Percentiles rank a stretch among this genome's conserved stretches.
phyloP scores from a whole-genome alignment of 306 rosid species.

The Lathyrus sativus region DNA sequence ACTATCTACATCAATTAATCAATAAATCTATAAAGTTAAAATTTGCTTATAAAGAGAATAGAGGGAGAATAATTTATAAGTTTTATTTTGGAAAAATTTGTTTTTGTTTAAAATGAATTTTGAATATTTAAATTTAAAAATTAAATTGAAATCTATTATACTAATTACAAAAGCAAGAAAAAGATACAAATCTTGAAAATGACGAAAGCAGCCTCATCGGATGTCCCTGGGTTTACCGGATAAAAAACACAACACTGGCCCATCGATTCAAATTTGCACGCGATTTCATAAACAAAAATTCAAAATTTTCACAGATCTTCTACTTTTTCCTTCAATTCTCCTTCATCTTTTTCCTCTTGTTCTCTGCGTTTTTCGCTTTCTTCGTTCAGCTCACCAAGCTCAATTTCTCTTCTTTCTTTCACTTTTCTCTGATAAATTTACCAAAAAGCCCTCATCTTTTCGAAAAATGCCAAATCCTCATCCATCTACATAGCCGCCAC shows the following conservation, averaged over 20 bases:
- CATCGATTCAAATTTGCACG: constrained; percentile 45
- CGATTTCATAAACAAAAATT: constrained; percentile 27
- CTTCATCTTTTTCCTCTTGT: background rate
- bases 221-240: constrained; percentile 27
- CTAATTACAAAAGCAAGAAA: background rate
- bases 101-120: too few species aligned
- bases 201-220: constrained; percentile 29
- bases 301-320: constrained; percentile 6
- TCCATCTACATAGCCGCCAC: constrained; percentile 32
- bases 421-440: background rate
- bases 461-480: constrained; percentile 32
- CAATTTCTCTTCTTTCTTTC: constrained; percentile 3
- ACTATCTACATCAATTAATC: too few species aligned
- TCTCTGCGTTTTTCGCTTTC: background rate
- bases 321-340: constrained; percentile 2
- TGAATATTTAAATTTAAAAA: too few species aligned
- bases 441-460: constrained; percentile 43
- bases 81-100: too few species aligned
- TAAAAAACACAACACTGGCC: constrained; percentile 40
- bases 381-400: constrained; percentile 20
- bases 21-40: too few species aligned
- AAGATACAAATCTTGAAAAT: background rate
- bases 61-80: too few species aligned
- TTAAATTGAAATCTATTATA: too few species aligned
- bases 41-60: too few species aligned